Evolutionary conservation across 352 stramenopile genomes (phyloP).

Genomic region (Detonula confervacea): DNA sequence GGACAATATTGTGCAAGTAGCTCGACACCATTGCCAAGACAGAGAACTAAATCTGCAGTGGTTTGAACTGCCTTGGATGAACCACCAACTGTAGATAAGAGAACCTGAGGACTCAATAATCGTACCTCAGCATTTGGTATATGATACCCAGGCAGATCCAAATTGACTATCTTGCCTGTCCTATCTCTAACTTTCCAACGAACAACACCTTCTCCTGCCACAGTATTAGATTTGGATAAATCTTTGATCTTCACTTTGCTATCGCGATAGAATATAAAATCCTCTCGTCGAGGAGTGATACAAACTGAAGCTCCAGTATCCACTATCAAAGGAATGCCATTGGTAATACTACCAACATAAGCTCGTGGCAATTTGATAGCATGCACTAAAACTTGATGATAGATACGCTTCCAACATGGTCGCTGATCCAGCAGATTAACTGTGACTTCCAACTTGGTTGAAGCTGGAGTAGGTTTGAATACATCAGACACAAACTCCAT

Average conservation of each 20-base stretch:
- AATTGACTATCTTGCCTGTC: constrained; percentile 2
- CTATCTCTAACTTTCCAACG: constrained; percentile 12
- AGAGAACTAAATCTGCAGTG: background rate
- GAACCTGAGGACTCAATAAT: constrained; percentile 25
- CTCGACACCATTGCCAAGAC: constrained; percentile 7
- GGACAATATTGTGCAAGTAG: constrained; percentile 18
- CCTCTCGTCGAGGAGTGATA: constrained; percentile 22
- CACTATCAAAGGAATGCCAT: constrained; percentile 21
- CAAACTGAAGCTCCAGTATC: constrained; percentile 25
- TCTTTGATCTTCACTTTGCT: constrained; percentile 13
- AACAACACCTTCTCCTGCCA: constrained; percentile 23
- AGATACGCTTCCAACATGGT: no score
- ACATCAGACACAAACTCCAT: no score
- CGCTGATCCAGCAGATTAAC: no score
- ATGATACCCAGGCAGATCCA: constrained; percentile 20
- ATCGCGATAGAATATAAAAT: constrained; percentile 17
- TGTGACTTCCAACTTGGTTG: no score
- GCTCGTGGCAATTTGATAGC: no score
- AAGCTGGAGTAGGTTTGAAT: no score
- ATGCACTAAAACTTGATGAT: no score
- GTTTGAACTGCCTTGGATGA: background rate
- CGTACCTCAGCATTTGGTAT: constrained; percentile 21
- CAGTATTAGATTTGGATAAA: constrained; percentile 8
- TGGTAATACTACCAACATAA: no score
- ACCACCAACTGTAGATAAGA: background rate